These are phyloP conservation scores for Cladorrhinum sp. DNA, from an alignment of 2,329 filamentous ascomycete genomes.

Conservation along the genomic window DNA sequence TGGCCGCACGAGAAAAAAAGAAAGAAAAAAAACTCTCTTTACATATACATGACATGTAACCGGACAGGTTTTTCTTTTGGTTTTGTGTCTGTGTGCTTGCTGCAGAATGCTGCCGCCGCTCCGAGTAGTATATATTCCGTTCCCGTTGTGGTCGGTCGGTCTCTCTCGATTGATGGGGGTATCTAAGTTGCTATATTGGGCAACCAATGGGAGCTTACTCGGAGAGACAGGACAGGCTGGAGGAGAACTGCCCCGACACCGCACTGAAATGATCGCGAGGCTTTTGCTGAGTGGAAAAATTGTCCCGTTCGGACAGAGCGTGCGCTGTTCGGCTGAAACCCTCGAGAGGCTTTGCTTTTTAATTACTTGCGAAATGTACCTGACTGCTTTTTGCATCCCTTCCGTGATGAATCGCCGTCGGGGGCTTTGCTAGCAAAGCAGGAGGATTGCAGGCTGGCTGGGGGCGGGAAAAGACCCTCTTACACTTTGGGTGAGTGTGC, in stretches of 20 bases:
- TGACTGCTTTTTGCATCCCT: too few relatives aligned
- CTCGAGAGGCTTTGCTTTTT: neutral
- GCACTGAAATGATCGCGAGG: too few relatives aligned
- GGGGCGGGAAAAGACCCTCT: neutral
- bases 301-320: too few relatives aligned
- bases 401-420: too few relatives aligned
- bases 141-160: neutral
- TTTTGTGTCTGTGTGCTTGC: too few relatives aligned
- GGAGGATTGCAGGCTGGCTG: neutral
- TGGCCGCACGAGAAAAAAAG: neutral
- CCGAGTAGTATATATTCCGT: neutral
- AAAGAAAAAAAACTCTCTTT: neutral
- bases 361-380: neutral
- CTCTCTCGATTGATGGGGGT: neutral
- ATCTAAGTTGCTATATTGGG: slow-evolving; percentile 5
- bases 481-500: too few relatives aligned
- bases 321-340: neutral
- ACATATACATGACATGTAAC: neutral
- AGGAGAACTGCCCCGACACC: neutral
- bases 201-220: neutral
- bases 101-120: neutral
- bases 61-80: neutral
- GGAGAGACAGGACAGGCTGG: neutral
- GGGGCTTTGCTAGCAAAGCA: too few relatives aligned
- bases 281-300: too few relatives aligned